These are phyloP conservation scores for Piromyces sp. DNA, from an alignment of 192 early-diverging fungal species.

Conservation along the genomic window DNA sequence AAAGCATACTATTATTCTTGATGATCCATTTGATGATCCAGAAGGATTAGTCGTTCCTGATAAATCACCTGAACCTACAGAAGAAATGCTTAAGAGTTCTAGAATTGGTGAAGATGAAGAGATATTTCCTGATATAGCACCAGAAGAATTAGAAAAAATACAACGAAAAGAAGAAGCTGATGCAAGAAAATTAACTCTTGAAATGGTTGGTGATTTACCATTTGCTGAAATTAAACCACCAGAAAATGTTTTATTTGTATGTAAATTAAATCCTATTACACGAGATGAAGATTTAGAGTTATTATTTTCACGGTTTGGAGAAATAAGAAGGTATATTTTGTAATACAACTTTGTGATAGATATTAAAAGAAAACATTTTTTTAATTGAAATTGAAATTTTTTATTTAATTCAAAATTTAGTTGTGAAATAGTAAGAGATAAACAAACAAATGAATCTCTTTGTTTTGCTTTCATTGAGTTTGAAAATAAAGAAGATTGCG, in stretches of 20 bases:
- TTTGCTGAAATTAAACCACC: constrained; percentile 94
- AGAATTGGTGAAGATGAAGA: constrained; percentile 72
- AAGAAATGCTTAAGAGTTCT: constrained; percentile 45
- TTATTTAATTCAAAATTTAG: too few relatives aligned
- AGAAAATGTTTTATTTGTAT: constrained; percentile 92
- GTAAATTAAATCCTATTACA: constrained; percentile 79
- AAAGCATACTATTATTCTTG: constrained; percentile 74
- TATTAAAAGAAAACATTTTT: too few relatives aligned
- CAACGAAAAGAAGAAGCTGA: constrained; percentile 56
- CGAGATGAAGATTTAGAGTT: constrained; percentile 75
- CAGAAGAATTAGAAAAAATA: constrained; percentile 46
- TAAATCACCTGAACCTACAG: constrained; percentile 58
- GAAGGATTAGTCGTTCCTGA: constrained; percentile 41
- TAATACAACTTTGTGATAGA: too few relatives aligned
- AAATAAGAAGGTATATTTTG: constrained; percentile 37
- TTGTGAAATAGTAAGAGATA: constrained; percentile 82
- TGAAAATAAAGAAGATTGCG: constrained; percentile 65
- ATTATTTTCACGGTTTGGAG: constrained; percentile 85
- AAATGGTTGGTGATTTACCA: constrained; percentile 94
- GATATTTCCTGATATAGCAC: constrained; percentile 4
- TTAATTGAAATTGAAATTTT: too few relatives aligned
- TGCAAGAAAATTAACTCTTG: constrained; percentile 80
- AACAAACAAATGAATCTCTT: constrained; percentile 60
- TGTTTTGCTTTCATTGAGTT: constrained; percentile 96
- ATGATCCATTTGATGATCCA: constrained; percentile 84